Base-by-base conservation (phyloP, 352 stramenopile genomes). In the Phytophthora hybrid region DNA sequence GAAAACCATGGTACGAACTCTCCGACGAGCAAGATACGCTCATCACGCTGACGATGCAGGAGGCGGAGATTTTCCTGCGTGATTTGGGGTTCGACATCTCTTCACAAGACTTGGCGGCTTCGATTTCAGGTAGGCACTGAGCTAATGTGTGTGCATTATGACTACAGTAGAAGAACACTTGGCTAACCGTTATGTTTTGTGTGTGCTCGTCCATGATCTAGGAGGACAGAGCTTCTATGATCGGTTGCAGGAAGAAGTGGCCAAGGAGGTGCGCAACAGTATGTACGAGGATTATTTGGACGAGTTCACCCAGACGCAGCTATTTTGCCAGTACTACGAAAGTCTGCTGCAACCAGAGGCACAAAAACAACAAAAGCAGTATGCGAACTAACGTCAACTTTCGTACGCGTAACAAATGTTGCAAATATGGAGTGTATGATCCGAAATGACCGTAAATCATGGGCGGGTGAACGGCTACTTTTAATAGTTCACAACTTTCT, bases 401-500 rank as follows among this genome's bases (percentile, higher is more conserved):
- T 21, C 16, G 41, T 51, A 51, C 41, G 18, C 14, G 16, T 51
- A 41, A 23, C 61, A 52, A 72, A 52, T 32, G 41, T 46, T 71
- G 29, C 19, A 58, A 68, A 46, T 29, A 21, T 51, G 23, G 16
- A 44, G 39, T 34, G 66, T 59, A 58, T 64, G 21, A 65, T 69
- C 41, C 32, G 31, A 41, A 21, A 58, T 52, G n/a, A 55, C 49
- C 11, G 51, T 65, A 56, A 62, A 59, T 71, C 46, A 59, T 64
- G 49, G n/a, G 9, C 9, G 29, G 55, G 41, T 16, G 26, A 47
- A 18, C 14, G 34, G n/a, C 32, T 56, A 65, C 31, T 31, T n/a
- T n/a, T 82, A 98, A 69, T 90, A 98, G 66, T 98, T 87, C 49
- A 98, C 83, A 26, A 93, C 91, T 70, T 91, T 94, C 71, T 95